Percentiles rank a stretch among this genome's conserved stretches.
Evolutionary conservation across 805 yeast genomes (phyloP).

Genomic region (Myxozyma lipomycoides): DNA sequence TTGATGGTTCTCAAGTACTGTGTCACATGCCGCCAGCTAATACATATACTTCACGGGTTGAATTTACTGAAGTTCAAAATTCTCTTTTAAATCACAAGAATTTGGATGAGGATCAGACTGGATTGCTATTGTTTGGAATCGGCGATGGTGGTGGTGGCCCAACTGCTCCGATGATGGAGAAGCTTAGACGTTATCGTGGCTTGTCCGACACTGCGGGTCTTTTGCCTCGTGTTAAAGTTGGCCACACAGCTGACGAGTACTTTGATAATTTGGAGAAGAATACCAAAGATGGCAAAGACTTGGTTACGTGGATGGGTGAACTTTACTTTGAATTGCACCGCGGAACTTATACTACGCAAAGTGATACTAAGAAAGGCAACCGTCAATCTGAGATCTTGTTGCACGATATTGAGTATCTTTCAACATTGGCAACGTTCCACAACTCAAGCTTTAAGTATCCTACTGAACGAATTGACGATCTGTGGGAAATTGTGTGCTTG

Average conservation of each 20-base stretch:
- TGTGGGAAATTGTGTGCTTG: conserved; percentile 86
- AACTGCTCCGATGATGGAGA: conserved; percentile 86
- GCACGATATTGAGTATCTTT: conserved; percentile 81
- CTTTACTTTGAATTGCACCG: conserved; percentile 91
- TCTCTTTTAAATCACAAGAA: conserved; percentile 80
- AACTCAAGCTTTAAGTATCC: conserved; percentile 66
- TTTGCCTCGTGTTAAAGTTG: conserved; percentile 77
- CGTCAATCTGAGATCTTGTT: conserved; percentile 69
- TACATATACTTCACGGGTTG: conserved; percentile 89
- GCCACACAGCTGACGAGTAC: conserved; percentile 74
- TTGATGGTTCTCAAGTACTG: conserved; percentile 81
- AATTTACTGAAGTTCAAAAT: conserved; percentile 87
- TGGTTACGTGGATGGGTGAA: conserved; percentile 92
- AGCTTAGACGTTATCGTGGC: conserved; percentile 86
- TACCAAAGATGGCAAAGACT: conserved; percentile 59
- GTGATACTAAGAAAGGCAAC: conserved; percentile 76
- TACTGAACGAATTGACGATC: conserved; percentile 52
- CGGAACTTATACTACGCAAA: conserved; percentile 95
- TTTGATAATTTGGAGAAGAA: conserved; percentile 59
- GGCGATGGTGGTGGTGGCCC: conserved; percentile 99
- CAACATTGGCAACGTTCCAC: conserved; percentile 66
- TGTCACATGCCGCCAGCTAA: conserved; percentile 98
- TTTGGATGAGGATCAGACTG: conserved; percentile 71
- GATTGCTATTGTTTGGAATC: conserved; percentile 78
- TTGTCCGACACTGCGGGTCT: conserved; percentile 72